Base-by-base conservation (phyloP, 176 grass and related monocot genomes). In the Chrysopogon serrulatus region DNA sequence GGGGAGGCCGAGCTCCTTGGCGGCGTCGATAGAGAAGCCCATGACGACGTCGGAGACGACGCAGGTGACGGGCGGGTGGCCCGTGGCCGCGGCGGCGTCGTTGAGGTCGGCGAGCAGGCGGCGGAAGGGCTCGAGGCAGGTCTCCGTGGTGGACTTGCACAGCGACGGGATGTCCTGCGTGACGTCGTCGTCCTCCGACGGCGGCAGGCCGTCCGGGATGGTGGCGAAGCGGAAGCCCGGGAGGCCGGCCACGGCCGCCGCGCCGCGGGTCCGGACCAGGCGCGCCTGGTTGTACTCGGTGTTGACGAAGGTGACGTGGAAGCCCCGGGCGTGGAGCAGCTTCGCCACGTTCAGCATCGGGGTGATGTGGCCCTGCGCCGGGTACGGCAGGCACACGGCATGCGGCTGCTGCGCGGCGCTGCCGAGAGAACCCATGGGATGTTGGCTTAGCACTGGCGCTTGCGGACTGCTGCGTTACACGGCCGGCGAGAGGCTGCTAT, bases 311-410 rank as follows among this genome's bases (percentile, higher is more conserved):
- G 92, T 94, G 80, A 94, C 40, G 83, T 87, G 67, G 78, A 94
- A 94, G 39, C 86, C 89, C 16, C 74, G 57, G 53, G 92, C 89
- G 83, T 97, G 90, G 63, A 97, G 95, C 4, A 97, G 64, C 85
- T 96, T 96, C 6, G 91, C 88, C 1, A 96, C 83, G 66, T 91
- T 85, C 4, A 96, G 91, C 90, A 94, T 92, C 27, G 95, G 88
- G 0, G 84, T 97, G 74, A 97, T 76, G 82, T 94, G 90, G 42
- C 95, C 92, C 86, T 97, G 95, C 34, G 83, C 88, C 26, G 95
- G 95, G 63, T 87, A 82, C 27, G 95, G 92, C 39, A 97, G 44
- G 87, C 86, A 88, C 16, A 97, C 92, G 44, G 86, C 88, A 78
- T 97, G 92, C 36, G 90, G 73, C 68, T 18, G 49, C 73, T 27